Percentiles rank a stretch among this genome's conserved stretches.
Conservation (phyloP, 2,329 filamentous ascomycete genomes). For the Blastomyces percursus region DNA sequence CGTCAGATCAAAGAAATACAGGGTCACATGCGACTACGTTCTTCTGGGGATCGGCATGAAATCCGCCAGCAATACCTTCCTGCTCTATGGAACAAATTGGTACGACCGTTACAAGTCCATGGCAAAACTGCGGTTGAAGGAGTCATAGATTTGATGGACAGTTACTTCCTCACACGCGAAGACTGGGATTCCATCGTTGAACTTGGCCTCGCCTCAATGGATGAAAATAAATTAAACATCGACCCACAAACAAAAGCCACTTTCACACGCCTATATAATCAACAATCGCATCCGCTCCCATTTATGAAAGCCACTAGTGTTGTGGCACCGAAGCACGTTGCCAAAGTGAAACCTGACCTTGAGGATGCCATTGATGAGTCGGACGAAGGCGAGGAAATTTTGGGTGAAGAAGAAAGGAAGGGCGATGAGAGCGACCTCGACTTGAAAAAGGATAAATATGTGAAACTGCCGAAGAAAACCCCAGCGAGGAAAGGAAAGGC, state of each 20-base stretch:
- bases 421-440: conserved; percentile 68
- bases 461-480: conserved; percentile 63
- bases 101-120: conserved; percentile 61
- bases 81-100: conserved; percentile 68
- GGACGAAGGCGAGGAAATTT: conserved; percentile 58
- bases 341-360: conserved; percentile 74
- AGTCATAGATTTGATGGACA: conserved; percentile 93
- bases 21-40: conserved; percentile 85
- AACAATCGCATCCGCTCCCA: conserved; percentile 73
- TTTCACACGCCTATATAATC: conserved; percentile 87
- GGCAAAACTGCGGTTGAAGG: conserved; percentile 73
- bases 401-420: conserved; percentile 41
- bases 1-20: conserved; percentile 88
- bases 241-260: conserved; percentile 76
- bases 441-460: conserved; percentile 89
- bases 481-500: conserved; percentile 34
- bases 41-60: conserved; percentile 85
- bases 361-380: conserved; percentile 94
- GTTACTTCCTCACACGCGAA: conserved; percentile 86
- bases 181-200: conserved; percentile 91
- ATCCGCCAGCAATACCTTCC: conserved; percentile 91
- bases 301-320: conserved; percentile 90
- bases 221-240: conserved; percentile 62
- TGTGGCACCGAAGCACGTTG: conserved; percentile 57
- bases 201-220: conserved; percentile 76